phyloP scores from a whole-genome alignment of 2,329 filamentous ascomycete genomes.

The Calonectria pteridis region DNA sequence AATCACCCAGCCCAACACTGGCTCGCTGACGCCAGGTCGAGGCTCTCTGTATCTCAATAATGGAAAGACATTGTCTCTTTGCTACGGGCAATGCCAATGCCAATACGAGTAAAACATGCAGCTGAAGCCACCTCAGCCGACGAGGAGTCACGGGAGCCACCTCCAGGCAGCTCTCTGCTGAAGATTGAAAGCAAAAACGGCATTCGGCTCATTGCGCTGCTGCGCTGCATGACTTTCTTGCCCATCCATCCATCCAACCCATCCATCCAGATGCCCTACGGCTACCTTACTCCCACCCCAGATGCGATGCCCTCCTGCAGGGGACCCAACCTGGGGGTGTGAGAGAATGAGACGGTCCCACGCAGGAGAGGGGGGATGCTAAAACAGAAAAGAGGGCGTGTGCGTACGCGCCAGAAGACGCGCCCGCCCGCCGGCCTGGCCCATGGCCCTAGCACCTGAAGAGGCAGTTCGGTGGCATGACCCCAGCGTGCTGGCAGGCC shows the following conservation, averaged over 20 bases:
- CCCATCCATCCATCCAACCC: not conserved
- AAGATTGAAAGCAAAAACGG: not conserved
- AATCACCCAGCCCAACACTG: slow-evolving; percentile 3
- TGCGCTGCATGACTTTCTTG: not conserved
- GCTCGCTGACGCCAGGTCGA: slow-evolving; percentile 1
- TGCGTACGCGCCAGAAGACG: not conserved
- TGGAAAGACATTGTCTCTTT: slow-evolving; percentile 1
- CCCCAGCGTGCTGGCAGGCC: not conserved
- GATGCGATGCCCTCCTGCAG: not conserved
- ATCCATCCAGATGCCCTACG: not conserved
- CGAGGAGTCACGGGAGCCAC: not conserved
- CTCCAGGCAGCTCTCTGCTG: not conserved
- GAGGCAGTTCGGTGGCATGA: slow-evolving; percentile 16
- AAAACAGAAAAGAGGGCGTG: slow-evolving; percentile 1
- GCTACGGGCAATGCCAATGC: not conserved
- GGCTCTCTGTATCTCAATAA: not conserved
- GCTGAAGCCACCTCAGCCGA: not conserved
- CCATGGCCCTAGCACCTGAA: slow-evolving; percentile 9
- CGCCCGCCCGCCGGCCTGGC: not conserved
- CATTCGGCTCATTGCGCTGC: not conserved
- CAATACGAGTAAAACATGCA: not conserved
- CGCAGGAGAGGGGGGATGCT: not conserved
- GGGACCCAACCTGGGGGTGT: slow-evolving; percentile 3
- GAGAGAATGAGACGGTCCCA: slow-evolving; percentile 1
- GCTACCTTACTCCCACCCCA: not conserved